Percentiles rank a stretch among this genome's conserved stretches.
Conservation (phyloP, 2,329 filamentous ascomycete species). For the Trichoderma gracile region DNA sequence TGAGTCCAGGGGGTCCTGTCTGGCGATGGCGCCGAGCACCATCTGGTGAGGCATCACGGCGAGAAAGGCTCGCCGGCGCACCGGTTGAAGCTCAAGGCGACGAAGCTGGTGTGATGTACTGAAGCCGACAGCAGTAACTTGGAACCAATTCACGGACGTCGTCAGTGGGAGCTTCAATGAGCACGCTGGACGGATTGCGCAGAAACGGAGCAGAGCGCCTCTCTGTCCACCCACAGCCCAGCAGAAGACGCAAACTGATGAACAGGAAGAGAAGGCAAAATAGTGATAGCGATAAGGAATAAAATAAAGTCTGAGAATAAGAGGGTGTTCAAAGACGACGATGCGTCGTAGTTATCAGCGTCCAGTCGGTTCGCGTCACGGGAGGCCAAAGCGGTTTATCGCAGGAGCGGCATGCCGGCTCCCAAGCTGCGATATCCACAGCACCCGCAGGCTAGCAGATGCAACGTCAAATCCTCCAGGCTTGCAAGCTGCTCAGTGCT, state of each 20-base stretch:
- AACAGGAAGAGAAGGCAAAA: neutral
- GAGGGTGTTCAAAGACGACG: neutral
- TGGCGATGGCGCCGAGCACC: conserved; percentile 1
- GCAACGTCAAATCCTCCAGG: conserved; percentile 8
- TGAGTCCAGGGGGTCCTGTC: conserved; percentile 4
- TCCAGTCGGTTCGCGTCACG: neutral
- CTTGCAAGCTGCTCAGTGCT: conserved; percentile 1
- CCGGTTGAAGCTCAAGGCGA: conserved; percentile 17
- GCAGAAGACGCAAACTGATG: neutral
- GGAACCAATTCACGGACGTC: neutral
- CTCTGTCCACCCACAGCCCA: neutral
- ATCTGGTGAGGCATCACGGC: conserved; percentile 19
- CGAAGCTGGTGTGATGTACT: neutral
- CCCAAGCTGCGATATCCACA: conserved; percentile 10
- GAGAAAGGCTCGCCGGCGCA: conserved; percentile 13
- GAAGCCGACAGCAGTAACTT: neutral
- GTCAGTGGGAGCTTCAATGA: neutral
- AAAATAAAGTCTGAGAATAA: too few relatives aligned
- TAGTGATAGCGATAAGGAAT: neutral
- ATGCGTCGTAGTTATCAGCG: conserved; percentile 15
- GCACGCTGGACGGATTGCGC: neutral
- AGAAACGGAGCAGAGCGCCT: neutral
- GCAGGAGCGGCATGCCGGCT: conserved; percentile 5
- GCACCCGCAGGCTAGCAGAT: neutral
- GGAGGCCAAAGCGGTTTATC: conserved; percentile 1